A percentile compares a stretch with the other conserved stretches of the same genome.
phyloP scores from a whole-genome alignment of 805 yeast species.

The Yamadazyma tumulicola region DNA sequence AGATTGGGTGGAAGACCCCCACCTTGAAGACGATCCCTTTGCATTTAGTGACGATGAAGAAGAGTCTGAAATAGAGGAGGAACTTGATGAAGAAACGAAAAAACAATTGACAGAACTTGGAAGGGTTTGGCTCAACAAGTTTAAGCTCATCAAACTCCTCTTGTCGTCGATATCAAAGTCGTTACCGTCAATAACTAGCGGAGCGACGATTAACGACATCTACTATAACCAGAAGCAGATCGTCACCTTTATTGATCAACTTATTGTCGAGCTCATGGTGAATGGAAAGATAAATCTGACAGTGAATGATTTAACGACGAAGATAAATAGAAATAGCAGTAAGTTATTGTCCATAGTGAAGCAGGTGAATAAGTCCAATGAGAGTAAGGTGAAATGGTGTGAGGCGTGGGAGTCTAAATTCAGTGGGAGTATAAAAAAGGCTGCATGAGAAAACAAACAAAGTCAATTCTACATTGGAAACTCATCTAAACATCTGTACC shows the following conservation, averaged over 20 bases:
- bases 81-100: constrained; percentile 19
- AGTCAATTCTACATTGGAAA: too few species aligned
- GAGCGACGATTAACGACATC: constrained; percentile 46
- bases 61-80: constrained; percentile 17
- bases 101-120: constrained; percentile 38
- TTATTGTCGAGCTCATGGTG: constrained; percentile 55
- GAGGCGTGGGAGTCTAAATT: constrained; percentile 51
- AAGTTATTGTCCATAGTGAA: constrained; percentile 38
- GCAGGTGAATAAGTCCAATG: constrained; percentile 45
- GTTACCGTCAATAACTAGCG: constrained; percentile 43
- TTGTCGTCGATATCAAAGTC: constrained; percentile 58
- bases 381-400: constrained; percentile 57
- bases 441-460: too few species aligned
- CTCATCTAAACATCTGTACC: too few species aligned
- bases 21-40: constrained; percentile 45
- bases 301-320: constrained; percentile 19
- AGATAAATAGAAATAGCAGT: constrained; percentile 24
- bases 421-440: too few species aligned
- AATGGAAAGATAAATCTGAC: constrained; percentile 38
- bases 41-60: constrained; percentile 48
- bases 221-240: constrained; percentile 39
- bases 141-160: constrained; percentile 56
- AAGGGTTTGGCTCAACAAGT: constrained; percentile 47
- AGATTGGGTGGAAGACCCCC: constrained; percentile 68
- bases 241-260: constrained; percentile 51